These are phyloP conservation scores for Panicum virgatum DNA, from an alignment of 202 grass and related monocot species.

Conservation along the genomic window DNA sequence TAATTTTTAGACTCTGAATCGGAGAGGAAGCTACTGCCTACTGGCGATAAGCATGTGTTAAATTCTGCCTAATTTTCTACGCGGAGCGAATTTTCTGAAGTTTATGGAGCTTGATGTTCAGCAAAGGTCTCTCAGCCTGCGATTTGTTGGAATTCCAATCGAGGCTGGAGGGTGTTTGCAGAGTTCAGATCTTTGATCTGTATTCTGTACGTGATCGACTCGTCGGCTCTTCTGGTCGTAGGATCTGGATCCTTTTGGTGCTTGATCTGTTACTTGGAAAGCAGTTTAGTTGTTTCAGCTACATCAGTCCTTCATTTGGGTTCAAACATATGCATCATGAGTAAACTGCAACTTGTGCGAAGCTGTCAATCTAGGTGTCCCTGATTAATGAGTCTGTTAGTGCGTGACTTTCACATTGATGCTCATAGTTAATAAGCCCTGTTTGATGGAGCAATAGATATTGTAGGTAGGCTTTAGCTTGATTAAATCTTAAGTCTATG, in stretches of 20 bases:
- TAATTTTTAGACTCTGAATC: not conserved
- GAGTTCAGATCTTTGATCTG: not conserved
- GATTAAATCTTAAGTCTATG: not conserved
- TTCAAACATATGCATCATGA: not conserved
- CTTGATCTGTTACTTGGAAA: not conserved
- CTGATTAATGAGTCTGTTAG: not conserved
- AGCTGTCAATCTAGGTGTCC: not conserved
- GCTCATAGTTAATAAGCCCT: not conserved
- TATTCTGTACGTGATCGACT: not conserved
- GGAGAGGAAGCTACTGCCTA: not conserved
- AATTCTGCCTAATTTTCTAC: not conserved
- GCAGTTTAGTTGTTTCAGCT: not conserved
- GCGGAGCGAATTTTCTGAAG: not conserved
- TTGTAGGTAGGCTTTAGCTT: slow-evolving; percentile 4
- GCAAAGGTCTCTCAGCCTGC: not conserved
- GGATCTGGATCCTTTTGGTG: not conserved
- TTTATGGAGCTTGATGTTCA: not conserved
- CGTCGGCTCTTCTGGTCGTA: not conserved
- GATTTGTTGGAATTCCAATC: not conserved
- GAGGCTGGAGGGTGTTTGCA: not conserved
- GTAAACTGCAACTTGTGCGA: not conserved
- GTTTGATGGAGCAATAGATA: not conserved
- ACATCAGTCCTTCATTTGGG: not conserved
- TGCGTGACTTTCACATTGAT: not conserved
- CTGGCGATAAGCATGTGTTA: not conserved